Percentiles rank a stretch among this genome's conserved stretches.
Conservation (phyloP, 495 filamentous ascomycete species). For the Neurospora sp. region DNA sequence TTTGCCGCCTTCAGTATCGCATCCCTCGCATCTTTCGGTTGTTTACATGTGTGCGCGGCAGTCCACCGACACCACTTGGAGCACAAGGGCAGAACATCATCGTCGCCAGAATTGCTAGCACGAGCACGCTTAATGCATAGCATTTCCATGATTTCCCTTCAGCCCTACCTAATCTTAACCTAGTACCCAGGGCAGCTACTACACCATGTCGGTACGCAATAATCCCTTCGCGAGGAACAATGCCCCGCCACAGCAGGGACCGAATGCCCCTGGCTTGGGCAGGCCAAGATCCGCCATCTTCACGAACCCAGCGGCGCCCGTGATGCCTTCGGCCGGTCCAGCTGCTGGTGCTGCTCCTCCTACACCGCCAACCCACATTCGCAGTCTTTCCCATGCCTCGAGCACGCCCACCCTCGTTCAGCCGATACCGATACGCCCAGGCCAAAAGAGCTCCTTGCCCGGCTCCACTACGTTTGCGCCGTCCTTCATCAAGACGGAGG, state of each 20-base stretch:
- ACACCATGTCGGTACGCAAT: constrained; percentile 46
- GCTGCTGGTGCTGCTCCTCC: constrained; percentile 10
- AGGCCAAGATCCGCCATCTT: constrained; percentile 68
- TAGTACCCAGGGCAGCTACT: not conserved
- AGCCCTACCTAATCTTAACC: not conserved
- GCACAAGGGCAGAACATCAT: not conserved
- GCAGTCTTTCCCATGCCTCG: constrained; percentile 35
- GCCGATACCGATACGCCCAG: constrained; percentile 17
- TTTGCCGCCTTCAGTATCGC: not conserved
- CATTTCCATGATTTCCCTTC: constrained; percentile 11
- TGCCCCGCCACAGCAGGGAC: constrained; percentile 50
- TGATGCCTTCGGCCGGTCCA: not conserved
- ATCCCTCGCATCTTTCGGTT: not conserved
- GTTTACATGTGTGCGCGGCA: not conserved
- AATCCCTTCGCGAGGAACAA: constrained; percentile 60
- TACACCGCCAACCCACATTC: constrained; percentile 24
- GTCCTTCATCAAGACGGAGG: constrained; percentile 83
- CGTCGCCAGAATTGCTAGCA: not conserved
- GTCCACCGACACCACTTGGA: not conserved
- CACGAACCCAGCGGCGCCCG: constrained; percentile 41
- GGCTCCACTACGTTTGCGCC: constrained; percentile 80
- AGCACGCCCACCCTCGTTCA: constrained; percentile 15
- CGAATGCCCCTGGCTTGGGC: constrained; percentile 34
- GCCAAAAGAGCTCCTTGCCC: constrained; percentile 46
- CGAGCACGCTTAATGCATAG: constrained; percentile 4